phyloP scores from a whole-genome alignment of 495 filamentous ascomycete species.

The Gamarada debralockiae region DNA sequence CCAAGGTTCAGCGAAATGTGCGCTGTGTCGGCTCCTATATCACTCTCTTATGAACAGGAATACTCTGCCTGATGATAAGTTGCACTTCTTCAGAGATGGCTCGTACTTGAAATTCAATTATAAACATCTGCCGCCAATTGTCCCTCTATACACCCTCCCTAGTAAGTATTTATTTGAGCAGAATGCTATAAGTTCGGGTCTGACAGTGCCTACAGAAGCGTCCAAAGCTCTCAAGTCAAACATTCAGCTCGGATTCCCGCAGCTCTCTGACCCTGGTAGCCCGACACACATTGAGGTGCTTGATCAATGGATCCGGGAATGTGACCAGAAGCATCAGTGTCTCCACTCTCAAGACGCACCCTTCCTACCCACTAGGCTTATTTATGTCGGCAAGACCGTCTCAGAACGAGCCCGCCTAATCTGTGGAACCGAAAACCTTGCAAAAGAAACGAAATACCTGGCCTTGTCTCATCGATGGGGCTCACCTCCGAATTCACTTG shows the following conservation, averaged over 20 bases:
- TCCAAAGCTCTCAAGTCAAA: conserved; percentile 1
- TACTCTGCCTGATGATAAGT: conserved; percentile 2
- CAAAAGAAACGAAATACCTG: conserved; percentile 2
- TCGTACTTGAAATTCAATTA: conserved; percentile 3
- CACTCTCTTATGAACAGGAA: not conserved
- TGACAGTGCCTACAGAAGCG: not conserved
- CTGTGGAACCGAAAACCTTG: not conserved
- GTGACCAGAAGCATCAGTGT: conserved; percentile 12
- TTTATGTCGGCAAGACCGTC: conserved; percentile 15
- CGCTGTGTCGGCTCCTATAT: not conserved
- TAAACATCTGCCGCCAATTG: conserved; percentile 6
- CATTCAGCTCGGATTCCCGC: conserved; percentile 14
- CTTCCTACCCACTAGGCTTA: conserved; percentile 18
- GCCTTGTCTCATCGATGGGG: conserved; percentile 13
- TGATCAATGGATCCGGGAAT: conserved; percentile 16
- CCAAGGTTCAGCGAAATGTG: not conserved
- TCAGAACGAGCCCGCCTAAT: conserved; percentile 4
- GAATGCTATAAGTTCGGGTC: not conserved
- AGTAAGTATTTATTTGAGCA: not conserved
- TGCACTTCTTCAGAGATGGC: conserved; percentile 3
- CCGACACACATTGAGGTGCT: conserved; percentile 16
- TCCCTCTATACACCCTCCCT: not conserved
- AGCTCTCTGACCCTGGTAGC: conserved; percentile 11
- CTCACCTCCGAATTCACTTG: not conserved
- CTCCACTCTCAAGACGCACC: not conserved